Evolutionary conservation across 2,329 filamentous ascomycete species (phyloP), one percentile per base, ranked within the genome.

Genomic region (Paraconiothyrium brasiliense): DNA sequence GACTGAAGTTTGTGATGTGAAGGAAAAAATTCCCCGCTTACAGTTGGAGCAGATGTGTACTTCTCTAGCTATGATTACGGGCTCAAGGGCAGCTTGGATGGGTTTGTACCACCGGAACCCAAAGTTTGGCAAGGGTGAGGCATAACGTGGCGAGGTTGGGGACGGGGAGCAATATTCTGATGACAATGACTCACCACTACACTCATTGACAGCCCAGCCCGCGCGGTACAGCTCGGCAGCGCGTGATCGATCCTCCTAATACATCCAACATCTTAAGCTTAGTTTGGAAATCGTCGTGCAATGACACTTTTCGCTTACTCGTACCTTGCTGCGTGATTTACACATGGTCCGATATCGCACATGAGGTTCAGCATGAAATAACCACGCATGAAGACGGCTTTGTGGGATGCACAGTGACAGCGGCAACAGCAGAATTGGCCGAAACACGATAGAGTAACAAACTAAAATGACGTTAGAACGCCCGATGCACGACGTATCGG

Each of bases 21-120:
- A 52, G 10, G 41, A 22, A 3, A 6, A 10, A 9, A 44, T 20
- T 22, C 1, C 4, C 24, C 39, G 39, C 39, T 55, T 16, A 44
- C 16, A 14, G 4, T n/a, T 50, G 14, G 32, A 27, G 16, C 4
- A 59, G 63, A 63, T 54, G 60, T 66, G 8, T 63, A 63, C 30
- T 63, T 63, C 39, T 56, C 32, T 7, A 52, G 24, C 16, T 66
- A 61, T 46, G 61, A 66, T 52, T 59, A 52, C 61, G 59, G 47
- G 37, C 16, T 56, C 11, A 35, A 50, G 55, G 52, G 54, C 3
- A 50, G 32, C 37, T 41, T 60, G 58, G 51, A 60, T 46, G 58
- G 58, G 30, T 63, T 61, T 46, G 50, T 55, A 22, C 35, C 61
- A 20, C 63, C 61, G 16, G 47, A 54, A 49, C 61, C 63, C 11